Evolutionary conservation across 352 stramenopile species (phyloP), one percentile per base, ranked within the genome.

Genomic region (Saprolegnia diclina): DNA sequence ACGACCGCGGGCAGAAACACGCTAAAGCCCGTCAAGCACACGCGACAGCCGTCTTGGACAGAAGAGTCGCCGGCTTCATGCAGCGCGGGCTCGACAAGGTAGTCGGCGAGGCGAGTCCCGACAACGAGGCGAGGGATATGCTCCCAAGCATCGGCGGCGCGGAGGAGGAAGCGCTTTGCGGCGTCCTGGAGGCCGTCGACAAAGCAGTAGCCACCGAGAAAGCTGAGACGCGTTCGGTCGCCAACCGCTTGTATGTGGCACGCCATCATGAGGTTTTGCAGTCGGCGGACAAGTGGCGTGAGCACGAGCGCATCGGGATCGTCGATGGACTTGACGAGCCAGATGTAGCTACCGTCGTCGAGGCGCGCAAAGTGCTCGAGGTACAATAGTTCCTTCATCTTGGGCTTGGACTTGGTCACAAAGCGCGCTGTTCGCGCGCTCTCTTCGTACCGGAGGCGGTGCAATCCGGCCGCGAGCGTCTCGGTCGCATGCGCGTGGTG

Each of bases 201-300:
- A 38, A 61, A 69, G 63, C 38, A 54, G 53, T 69, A 69, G 19
- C 54, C 42, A 18, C 63, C 46, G 13, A 45, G 42, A 62, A 69
- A 69, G 29, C 63, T 69, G 1, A 69, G 9, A 19, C 63, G 63
- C 26, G 50, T 42, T 16, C 63, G 63, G 24, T 45, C 38, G 35
- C 46, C 46, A 19, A 69, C 38, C 14, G 63, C 63, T 69, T 69
- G 9, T 11, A 69, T 22, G 53, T 61, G 63, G 40, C 54, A 69
- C n/a, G 32, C 19, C 62, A 57, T 29, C 37, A 68, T 19, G 19
- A 68, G 38, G 37, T 48, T 21, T 21, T 68, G 22, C 21, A 48
- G 50, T 11, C 62, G 40, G n/a, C 42, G 21, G n/a, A 48, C 7
- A 19, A 42, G 45, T 7, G 24, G n/a, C 13, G 19, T 40, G 0